phyloP scores from a whole-genome alignment of 2,329 filamentous ascomycete genomes.

The Mycosphaerella sp. region DNA sequence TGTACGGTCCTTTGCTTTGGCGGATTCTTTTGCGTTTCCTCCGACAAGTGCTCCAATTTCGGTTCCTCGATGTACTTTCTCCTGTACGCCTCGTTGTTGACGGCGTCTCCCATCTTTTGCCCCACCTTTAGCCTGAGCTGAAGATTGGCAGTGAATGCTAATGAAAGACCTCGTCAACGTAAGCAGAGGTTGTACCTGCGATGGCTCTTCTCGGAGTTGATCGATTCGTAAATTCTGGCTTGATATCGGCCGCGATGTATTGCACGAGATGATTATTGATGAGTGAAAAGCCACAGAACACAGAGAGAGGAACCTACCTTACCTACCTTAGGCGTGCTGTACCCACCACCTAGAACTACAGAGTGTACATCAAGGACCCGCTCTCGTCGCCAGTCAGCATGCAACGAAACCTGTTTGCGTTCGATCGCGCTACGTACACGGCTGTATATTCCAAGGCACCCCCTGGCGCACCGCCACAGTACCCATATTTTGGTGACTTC shows the following conservation, averaged over 20 bases:
- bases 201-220: background rate
- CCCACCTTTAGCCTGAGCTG: conserved; percentile 2
- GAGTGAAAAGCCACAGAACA: too few species aligned
- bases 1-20: conserved; percentile 38
- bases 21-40: conserved; percentile 24
- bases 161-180: background rate
- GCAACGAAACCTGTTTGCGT: conserved; percentile 21
- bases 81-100: conserved; percentile 22
- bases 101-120: conserved; percentile 13
- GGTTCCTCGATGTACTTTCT: conserved; percentile 26
- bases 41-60: conserved; percentile 23
- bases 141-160: background rate
- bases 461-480: conserved; percentile 11
- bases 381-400: conserved; percentile 6
- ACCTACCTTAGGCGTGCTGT: conserved; percentile 4
- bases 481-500: conserved; percentile 12
- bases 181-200: background rate
- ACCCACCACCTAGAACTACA: background rate
- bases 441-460: background rate
- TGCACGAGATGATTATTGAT: too few species aligned
- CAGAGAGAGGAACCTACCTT: conserved; percentile 7
- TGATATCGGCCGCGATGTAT: too few species aligned
- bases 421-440: conserved; percentile 11
- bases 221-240: too few species aligned
- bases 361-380: conserved; percentile 1